phyloP scores from a whole-genome alignment of 345 rosid species.

The Citrus australasica region DNA sequence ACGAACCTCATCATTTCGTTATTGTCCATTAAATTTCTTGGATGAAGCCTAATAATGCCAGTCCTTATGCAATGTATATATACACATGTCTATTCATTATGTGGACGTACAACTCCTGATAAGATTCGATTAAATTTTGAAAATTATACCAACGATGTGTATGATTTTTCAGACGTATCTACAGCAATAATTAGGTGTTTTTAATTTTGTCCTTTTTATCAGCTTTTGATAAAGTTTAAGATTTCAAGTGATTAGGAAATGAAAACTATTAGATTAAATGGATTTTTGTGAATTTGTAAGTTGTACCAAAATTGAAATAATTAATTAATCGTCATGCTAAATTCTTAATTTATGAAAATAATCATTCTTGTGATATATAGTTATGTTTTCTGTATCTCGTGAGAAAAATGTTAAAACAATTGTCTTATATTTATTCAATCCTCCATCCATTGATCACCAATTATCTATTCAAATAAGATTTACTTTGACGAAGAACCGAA shows the following conservation, averaged over 20 bases:
- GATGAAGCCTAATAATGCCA: no score
- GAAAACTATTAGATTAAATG: neutral
- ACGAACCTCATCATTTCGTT: no score
- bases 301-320: neutral
- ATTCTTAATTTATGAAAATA: neutral
- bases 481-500: neutral
- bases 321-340: neutral
- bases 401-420: neutral
- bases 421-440: no score
- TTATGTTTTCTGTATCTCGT: neutral
- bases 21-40: no score
- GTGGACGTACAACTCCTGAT: no score
- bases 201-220: neutral
- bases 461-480: no score
- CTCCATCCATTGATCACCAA: neutral
- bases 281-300: neutral
- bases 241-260: neutral
- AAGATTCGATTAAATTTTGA: neutral
- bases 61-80: no score
- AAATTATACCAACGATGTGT: neutral
- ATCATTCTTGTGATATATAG: neutral
- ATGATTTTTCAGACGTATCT: neutral
- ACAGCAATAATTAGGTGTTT: neutral
- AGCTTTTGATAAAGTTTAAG: neutral
- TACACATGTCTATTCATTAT: no score